Conservation (phyloP, 2,329 filamentous ascomycete species). For the Hypoxylon sp. region DNA sequence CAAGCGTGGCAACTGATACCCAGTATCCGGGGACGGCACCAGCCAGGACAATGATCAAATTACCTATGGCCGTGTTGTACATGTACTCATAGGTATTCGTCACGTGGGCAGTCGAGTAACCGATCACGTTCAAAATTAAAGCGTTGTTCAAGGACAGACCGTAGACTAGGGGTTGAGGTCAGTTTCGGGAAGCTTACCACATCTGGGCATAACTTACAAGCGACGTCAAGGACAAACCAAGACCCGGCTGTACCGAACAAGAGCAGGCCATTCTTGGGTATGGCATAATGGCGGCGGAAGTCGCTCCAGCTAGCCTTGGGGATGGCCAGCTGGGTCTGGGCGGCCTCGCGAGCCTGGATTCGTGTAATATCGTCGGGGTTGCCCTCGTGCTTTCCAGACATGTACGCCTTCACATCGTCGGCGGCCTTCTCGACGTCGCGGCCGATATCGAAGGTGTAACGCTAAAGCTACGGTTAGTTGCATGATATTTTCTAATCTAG, state of each 20-base stretch:
- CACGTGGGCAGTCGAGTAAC: slow-evolving; percentile 69
- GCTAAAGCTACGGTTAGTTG: slow-evolving; percentile 50
- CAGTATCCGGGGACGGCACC: slow-evolving; percentile 87
- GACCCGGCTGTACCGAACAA: slow-evolving; percentile 84
- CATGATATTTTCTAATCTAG: background rate
- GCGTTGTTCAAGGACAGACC: slow-evolving; percentile 82
- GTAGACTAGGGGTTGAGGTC: slow-evolving; percentile 60
- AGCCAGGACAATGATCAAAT: slow-evolving; percentile 82
- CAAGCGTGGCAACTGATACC: slow-evolving; percentile 80
- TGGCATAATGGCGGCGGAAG: slow-evolving; percentile 77
- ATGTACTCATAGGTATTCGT: slow-evolving; percentile 75
- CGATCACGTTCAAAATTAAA: slow-evolving; percentile 77
- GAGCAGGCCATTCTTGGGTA: slow-evolving; percentile 78
- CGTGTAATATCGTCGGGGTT: slow-evolving; percentile 75
- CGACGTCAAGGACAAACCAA: slow-evolving; percentile 74
- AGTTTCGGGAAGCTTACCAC: background rate
- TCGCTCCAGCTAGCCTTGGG: slow-evolving; percentile 80
- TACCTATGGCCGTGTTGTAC: slow-evolving; percentile 81
- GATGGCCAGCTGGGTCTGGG: slow-evolving; percentile 67
- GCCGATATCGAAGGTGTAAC: slow-evolving; percentile 87
- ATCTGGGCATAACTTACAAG: slow-evolving; percentile 60
- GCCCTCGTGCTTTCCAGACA: slow-evolving; percentile 72
- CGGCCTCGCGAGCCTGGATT: slow-evolving; percentile 67
- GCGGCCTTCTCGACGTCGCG: slow-evolving; percentile 80
- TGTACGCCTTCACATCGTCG: slow-evolving; percentile 80